A percentile compares a stretch with the other conserved stretches of the same genome.
These are phyloP conservation scores for Kwoniella sp. DNA, from an alignment of 768 basidiomycete species.

Conservation along the genomic window DNA sequence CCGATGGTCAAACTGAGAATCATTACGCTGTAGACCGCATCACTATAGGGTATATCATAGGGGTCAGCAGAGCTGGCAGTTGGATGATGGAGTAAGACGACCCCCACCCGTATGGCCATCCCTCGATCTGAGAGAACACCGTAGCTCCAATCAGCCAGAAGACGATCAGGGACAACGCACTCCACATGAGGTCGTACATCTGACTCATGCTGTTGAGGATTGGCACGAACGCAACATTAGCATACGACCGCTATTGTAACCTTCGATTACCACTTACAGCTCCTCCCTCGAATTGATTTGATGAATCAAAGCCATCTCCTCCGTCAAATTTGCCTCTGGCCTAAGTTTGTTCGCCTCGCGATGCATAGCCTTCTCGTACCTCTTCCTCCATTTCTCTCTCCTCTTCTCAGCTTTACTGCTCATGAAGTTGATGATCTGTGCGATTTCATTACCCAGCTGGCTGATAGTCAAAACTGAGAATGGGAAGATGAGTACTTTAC, in stretches of 20 bases:
- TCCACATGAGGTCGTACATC: slow-evolving; percentile 50
- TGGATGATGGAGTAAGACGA: not conserved
- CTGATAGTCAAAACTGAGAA: slow-evolving; percentile 55
- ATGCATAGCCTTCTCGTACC: slow-evolving; percentile 46
- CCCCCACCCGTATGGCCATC: slow-evolving; percentile 50
- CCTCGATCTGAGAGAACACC: slow-evolving; percentile 53
- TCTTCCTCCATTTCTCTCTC: slow-evolving; percentile 43
- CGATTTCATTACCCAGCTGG: slow-evolving; percentile 52
- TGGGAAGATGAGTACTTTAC: slow-evolving; percentile 45
- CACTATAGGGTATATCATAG: slow-evolving; percentile 13
- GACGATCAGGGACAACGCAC: slow-evolving; percentile 38
- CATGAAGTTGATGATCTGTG: slow-evolving; percentile 51
- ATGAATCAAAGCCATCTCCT: slow-evolving; percentile 54
- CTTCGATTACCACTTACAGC: slow-evolving; percentile 34
- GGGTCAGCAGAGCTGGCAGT: not conserved
- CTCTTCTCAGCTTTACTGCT: slow-evolving; percentile 34
- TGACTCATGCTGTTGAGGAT: slow-evolving; percentile 36
- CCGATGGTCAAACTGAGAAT: slow-evolving; percentile 41
- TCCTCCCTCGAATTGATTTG: slow-evolving; percentile 52
- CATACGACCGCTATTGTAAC: too few species aligned
- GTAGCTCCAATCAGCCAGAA: slow-evolving; percentile 56
- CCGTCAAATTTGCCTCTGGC: slow-evolving; percentile 42
- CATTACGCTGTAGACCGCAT: slow-evolving; percentile 51
- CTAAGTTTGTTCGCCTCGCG: slow-evolving; percentile 31
- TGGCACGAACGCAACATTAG: too few species aligned